A percentile compares a stretch with the other conserved stretches of the same genome.
phyloP scores from a whole-genome alignment of 106 monocot genomes.

The Posidonia australis region DNA sequence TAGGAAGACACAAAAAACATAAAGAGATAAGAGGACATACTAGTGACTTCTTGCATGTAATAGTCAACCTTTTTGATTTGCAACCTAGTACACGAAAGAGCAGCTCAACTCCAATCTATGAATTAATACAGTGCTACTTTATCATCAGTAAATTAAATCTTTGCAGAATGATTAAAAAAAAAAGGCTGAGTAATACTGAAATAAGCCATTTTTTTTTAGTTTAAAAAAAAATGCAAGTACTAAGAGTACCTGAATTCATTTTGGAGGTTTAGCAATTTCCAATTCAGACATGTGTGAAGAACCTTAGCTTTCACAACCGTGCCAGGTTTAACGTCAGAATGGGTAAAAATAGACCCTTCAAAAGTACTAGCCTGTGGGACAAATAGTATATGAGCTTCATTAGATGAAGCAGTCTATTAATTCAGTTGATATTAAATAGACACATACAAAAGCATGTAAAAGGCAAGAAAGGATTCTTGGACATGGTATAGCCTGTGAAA shows the following conservation, averaged over 20 bases:
- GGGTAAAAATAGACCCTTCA: slow-evolving; percentile 85
- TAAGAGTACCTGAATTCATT: slow-evolving; percentile 74
- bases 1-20: no score
- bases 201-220: no score
- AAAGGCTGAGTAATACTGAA: no score
- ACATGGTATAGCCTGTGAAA: no score
- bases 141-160: not conserved
- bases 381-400: not conserved
- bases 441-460: no score
- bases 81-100: slow-evolving; percentile 90
- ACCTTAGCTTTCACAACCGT: slow-evolving; percentile 83
- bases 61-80: slow-evolving; percentile 93
- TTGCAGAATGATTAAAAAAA: no score
- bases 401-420: no score
- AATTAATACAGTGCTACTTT: not conserved
- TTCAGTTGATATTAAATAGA: no score
- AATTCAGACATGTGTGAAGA: slow-evolving; percentile 92
- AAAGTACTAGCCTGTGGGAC: slow-evolving; percentile 67
- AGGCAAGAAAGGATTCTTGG: no score
- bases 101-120: slow-evolving; percentile 79
- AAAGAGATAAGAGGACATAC: no score
- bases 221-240: not conserved
- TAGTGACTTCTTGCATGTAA: slow-evolving; percentile 82
- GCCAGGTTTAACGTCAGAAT: slow-evolving; percentile 94
- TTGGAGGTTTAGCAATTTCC: slow-evolving; percentile 67